Evolutionary conservation across 768 basidiomycete species (phyloP).

Genomic region (Gymnopilus junonius): DNA sequence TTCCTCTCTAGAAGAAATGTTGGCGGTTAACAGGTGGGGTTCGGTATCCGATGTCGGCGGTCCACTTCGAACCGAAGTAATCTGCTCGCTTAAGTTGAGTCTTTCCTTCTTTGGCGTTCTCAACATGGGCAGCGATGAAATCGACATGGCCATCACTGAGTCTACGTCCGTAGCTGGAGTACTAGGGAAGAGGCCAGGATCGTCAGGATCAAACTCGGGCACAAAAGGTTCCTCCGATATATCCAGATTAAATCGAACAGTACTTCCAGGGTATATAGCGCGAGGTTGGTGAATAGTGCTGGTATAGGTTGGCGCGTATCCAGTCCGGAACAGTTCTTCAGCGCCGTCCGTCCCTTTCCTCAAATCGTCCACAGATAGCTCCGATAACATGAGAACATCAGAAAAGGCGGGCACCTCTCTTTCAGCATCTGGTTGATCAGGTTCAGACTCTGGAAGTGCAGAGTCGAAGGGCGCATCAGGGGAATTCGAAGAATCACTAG

Average conservation of each 20-base stretch:
- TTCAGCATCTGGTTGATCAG: background rate
- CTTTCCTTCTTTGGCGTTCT: background rate
- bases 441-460: background rate
- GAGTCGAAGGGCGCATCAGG: background rate
- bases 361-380: background rate
- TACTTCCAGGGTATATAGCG: background rate
- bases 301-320: background rate
- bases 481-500: background rate
- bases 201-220: background rate
- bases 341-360: background rate
- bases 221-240: background rate
- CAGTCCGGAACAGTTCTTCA: background rate
- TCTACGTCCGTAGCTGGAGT: background rate
- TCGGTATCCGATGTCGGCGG: background rate
- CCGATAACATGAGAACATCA: background rate
- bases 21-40: background rate
- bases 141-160: conserved; percentile 5
- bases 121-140: background rate
- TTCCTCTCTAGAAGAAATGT: background rate
- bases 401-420: background rate
- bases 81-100: background rate
- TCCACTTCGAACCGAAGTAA: background rate
- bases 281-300: background rate
- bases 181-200: background rate
- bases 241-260: conserved; percentile 3